These are phyloP conservation scores for Crithidia expoeki DNA, from an alignment of 208 protist species.

Conservation along the genomic window DNA sequence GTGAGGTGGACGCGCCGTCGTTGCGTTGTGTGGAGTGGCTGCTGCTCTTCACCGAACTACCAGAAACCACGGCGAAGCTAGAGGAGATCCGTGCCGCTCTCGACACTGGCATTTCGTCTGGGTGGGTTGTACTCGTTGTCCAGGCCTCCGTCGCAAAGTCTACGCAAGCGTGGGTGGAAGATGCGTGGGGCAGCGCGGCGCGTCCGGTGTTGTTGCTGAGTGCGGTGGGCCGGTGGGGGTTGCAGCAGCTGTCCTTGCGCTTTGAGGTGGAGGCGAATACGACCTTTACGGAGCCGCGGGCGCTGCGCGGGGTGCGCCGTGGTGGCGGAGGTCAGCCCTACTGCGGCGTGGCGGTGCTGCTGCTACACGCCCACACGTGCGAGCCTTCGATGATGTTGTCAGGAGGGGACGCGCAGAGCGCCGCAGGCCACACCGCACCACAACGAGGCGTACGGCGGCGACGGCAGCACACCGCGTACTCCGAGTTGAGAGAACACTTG, in stretches of 20 bases:
- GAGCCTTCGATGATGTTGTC: conserved; percentile 1
- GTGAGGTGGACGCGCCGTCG: conserved; percentile 14
- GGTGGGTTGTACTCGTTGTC: conserved; percentile 53
- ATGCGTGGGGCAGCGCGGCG: conserved; percentile 39
- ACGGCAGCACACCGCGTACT: conserved; percentile 7
- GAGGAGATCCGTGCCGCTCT: conserved; percentile 12
- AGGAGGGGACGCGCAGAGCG: background rate
- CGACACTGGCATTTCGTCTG: background rate
- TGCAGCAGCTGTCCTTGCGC: conserved; percentile 58
- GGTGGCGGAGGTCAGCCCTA: background rate
- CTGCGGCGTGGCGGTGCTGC: conserved; percentile 25
- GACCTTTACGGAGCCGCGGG: conserved; percentile 9
- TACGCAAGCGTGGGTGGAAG: conserved; percentile 38
- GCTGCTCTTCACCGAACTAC: conserved; percentile 49
- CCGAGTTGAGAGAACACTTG: conserved; percentile 34
- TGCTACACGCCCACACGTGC: conserved; percentile 21
- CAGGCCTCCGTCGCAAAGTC: conserved; percentile 41
- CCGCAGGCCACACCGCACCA: background rate
- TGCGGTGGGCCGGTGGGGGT: conserved; percentile 49
- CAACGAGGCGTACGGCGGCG: background rate
- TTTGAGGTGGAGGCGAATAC: conserved; percentile 58
- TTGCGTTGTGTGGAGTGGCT: conserved; percentile 36
- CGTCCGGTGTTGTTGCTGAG: conserved; percentile 52
- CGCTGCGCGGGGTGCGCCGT: conserved; percentile 25
- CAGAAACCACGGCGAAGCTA: conserved; percentile 14